Conservation (phyloP, 179 eudicot species). For the Spergularia azorica region DNA sequence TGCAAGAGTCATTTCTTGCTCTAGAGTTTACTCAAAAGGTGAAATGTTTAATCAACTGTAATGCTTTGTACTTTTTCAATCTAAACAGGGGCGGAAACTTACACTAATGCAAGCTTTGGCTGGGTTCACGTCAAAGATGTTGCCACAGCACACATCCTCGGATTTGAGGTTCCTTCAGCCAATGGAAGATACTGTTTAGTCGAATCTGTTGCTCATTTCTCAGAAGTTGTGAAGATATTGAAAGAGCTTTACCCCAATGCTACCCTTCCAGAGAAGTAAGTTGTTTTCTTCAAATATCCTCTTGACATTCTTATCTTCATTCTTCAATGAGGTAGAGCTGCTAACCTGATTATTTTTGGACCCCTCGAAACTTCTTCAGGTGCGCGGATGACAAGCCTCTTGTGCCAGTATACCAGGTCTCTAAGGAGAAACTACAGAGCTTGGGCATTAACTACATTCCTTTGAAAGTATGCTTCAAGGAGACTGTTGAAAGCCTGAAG, state of each 20-base stretch:
- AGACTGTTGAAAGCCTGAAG: slow-evolving; percentile 53
- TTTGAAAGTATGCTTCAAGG: slow-evolving; percentile 42
- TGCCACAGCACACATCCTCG: slow-evolving; percentile 42
- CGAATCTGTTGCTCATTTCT: slow-evolving; percentile 31
- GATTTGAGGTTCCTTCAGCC: slow-evolving; percentile 39
- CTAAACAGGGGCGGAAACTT: slow-evolving; percentile 39
- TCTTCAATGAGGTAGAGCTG: background rate
- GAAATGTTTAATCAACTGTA: slow-evolving; percentile 2
- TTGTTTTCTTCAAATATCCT: background rate
- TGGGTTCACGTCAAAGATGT: slow-evolving; percentile 56
- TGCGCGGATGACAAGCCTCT: slow-evolving; percentile 53
- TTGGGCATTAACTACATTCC: slow-evolving; percentile 51
- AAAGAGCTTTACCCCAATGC: slow-evolving; percentile 39
- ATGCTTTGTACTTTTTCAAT: background rate
- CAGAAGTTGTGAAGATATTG: slow-evolving; percentile 33
- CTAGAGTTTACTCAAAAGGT: background rate
- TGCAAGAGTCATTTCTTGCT: background rate
- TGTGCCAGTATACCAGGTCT: slow-evolving; percentile 45
- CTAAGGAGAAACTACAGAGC: slow-evolving; percentile 38
- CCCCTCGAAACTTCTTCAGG: slow-evolving; percentile 30
- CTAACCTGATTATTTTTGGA: background rate
- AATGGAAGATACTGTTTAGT: slow-evolving; percentile 48
- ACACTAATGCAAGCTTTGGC: slow-evolving; percentile 27
- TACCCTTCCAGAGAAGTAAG: slow-evolving; percentile 44
- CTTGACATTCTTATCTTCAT: too few species aligned